These are phyloP conservation scores for Colletotrichum shisoi DNA, from an alignment of 2,329 filamentous ascomycete genomes.

Conservation along the genomic window DNA sequence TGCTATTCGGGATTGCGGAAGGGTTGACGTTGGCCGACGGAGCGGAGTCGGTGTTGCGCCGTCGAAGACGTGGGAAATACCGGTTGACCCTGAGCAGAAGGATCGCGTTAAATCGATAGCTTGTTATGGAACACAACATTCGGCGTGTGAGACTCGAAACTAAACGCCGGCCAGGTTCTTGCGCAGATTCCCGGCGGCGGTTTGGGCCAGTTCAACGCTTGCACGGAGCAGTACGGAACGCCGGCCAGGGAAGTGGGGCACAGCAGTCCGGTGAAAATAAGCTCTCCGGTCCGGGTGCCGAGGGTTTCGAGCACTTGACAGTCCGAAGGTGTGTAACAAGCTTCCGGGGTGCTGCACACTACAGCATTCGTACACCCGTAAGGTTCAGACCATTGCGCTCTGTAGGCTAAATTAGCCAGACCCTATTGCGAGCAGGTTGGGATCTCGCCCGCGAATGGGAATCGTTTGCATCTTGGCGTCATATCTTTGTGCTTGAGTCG, in stretches of 20 bases:
- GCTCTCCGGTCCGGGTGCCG: conserved; percentile 58
- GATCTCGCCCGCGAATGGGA: neutral
- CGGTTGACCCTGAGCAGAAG: neutral
- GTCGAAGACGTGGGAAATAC: neutral
- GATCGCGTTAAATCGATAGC: neutral
- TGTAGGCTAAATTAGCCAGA: neutral
- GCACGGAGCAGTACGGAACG: conserved; percentile 54
- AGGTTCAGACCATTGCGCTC: neutral
- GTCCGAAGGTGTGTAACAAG: neutral
- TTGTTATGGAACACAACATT: neutral
- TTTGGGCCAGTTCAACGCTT: conserved; percentile 60
- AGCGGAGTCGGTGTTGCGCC: no score
- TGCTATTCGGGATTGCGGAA: neutral
- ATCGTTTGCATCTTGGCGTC: neutral
- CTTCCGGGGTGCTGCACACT: neutral
- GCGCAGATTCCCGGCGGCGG: conserved; percentile 59
- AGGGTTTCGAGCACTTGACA: conserved; percentile 49
- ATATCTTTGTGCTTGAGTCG: neutral
- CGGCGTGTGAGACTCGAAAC: no score
- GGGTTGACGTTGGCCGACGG: neutral
- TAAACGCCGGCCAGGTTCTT: neutral
- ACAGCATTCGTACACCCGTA: neutral
- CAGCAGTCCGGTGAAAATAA: conserved; percentile 66
- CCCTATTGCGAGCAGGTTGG: neutral
- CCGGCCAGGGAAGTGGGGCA: conserved; percentile 60